Evolutionary conservation across 1,284 basidiomycete genomes (phyloP), one percentile per base, ranked within the genome.

Genomic region (Austroboletus niveus): DNA sequence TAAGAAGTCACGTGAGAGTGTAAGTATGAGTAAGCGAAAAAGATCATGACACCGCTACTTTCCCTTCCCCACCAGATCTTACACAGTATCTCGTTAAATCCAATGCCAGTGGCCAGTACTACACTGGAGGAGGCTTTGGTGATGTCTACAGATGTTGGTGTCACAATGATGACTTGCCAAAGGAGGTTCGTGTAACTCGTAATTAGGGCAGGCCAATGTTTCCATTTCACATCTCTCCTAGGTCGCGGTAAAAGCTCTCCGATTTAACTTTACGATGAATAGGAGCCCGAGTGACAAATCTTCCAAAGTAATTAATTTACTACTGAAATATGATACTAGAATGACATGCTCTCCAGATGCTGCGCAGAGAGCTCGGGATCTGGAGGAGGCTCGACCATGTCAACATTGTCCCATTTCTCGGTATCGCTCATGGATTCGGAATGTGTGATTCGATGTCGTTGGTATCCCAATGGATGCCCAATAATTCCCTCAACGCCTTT

Each of bases 241-340:
- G 57, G 59, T 61, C 3, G 59, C 57, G 9, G 56, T 63, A 2
- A 61, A 63, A 34, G 31, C 48, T 0, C 44, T 61, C 2, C 49
- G 49, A 29, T 51, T 48, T 7, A 44, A 0, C 0, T 32, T 48
- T 8, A 15, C 22, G 8, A 15, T 41, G 3, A 29, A 57, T 8
- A 34, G 34, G 12, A 17, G 46, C 20, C 1, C 8, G 2, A 8
- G 6, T 20, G 5, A 42, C 20, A 44, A 10, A 6, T 29, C 39
- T 2, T 0, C 1, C 6, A 57, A 53, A 30, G 54, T 49, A 48
- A 42, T 8, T 11, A 5, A 4, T 24, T 11, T 5, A 10, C 5
- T 2, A 6, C 24, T 6, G 8, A 14, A 38, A 8, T n/a, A 20
- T 40, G 39, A 40, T 9, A 8, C 8, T 22, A 10, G 34, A n/a